phyloP scores from a whole-genome alignment of 352 stramenopile species.

The Globisporangium splendens region DNA sequence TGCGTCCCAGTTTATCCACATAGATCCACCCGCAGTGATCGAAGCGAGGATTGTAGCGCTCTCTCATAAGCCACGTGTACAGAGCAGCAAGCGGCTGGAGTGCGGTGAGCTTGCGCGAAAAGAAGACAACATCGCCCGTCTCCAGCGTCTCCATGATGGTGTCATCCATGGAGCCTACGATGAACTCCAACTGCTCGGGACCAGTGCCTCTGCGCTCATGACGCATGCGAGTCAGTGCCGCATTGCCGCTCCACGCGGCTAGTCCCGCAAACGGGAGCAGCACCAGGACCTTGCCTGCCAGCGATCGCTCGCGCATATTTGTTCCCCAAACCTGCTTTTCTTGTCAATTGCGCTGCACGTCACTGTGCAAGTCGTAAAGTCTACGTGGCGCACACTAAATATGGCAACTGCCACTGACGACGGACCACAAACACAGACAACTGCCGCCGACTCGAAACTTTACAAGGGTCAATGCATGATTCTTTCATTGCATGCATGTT shows the following conservation, averaged over 20 bases:
- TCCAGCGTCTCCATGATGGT: slow-evolving; percentile 84
- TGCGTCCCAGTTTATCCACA: slow-evolving; percentile 74
- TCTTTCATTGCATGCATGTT: not conserved
- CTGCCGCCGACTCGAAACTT: slow-evolving; percentile 14
- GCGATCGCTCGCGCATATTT: slow-evolving; percentile 17
- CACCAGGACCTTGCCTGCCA: slow-evolving; percentile 37
- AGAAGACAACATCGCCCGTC: slow-evolving; percentile 80
- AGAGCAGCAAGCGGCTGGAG: slow-evolving; percentile 72
- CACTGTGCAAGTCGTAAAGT: not conserved
- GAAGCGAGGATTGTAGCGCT: slow-evolving; percentile 59
- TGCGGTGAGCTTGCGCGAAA: slow-evolving; percentile 65
- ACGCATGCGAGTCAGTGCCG: slow-evolving; percentile 43
- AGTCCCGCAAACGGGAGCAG: slow-evolving; percentile 58
- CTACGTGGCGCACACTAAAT: slow-evolving; percentile 3
- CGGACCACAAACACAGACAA: not conserved
- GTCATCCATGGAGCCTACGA: slow-evolving; percentile 82
- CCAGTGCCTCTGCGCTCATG: slow-evolving; percentile 31
- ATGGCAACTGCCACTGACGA: not conserved
- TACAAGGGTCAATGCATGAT: no score
- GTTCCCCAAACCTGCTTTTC: no score
- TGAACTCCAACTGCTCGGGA: slow-evolving; percentile 50
- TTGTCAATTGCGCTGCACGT: not conserved
- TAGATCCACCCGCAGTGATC: slow-evolving; percentile 82
- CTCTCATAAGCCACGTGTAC: slow-evolving; percentile 55
- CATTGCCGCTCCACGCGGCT: slow-evolving; percentile 70